Evolutionary conservation across 352 stramenopile genomes (phyloP).

Genomic region (Discostella stelligera): DNA sequence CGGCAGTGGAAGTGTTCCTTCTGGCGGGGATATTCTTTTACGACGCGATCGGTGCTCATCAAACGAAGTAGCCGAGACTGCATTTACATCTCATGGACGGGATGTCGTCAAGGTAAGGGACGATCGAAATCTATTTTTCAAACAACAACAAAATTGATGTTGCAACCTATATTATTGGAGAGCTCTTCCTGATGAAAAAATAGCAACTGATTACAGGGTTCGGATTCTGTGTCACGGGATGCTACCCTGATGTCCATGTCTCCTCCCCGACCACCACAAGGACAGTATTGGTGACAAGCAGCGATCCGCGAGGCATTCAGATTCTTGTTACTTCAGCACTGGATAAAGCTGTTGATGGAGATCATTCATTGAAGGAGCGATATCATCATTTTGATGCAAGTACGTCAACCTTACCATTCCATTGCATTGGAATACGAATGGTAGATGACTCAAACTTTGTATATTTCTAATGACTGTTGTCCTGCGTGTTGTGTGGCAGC

Average conservation of each 20-base stretch:
- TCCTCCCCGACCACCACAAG: slow-evolving; percentile 26
- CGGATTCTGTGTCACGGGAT: slow-evolving; percentile 70
- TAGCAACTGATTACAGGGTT: slow-evolving; percentile 69
- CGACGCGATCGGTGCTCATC: background rate
- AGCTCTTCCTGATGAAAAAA: background rate
- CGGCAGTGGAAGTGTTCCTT: background rate
- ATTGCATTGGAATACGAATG: background rate
- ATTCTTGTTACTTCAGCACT: slow-evolving; percentile 57
- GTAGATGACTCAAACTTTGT: background rate
- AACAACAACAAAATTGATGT: background rate
- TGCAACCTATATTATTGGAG: too few species aligned
- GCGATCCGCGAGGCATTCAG: slow-evolving; percentile 67
- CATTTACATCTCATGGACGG: slow-evolving; percentile 32
- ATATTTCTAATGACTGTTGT: background rate
- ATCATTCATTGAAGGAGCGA: background rate
- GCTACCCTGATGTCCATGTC: slow-evolving; percentile 30
- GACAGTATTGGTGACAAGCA: slow-evolving; percentile 65
- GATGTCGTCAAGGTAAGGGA: slow-evolving; percentile 58
- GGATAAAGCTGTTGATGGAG: background rate
- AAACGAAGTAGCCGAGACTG: background rate
- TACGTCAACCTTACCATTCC: slow-evolving; percentile 1
- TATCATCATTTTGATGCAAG: slow-evolving; percentile 63
- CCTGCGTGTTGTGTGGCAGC: slow-evolving; percentile 3
- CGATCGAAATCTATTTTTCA: background rate
- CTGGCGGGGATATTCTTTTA: slow-evolving; percentile 9